phyloP scores from a whole-genome alignment of 345 rosid genomes.

The Xanthoceras sorbifolium region DNA sequence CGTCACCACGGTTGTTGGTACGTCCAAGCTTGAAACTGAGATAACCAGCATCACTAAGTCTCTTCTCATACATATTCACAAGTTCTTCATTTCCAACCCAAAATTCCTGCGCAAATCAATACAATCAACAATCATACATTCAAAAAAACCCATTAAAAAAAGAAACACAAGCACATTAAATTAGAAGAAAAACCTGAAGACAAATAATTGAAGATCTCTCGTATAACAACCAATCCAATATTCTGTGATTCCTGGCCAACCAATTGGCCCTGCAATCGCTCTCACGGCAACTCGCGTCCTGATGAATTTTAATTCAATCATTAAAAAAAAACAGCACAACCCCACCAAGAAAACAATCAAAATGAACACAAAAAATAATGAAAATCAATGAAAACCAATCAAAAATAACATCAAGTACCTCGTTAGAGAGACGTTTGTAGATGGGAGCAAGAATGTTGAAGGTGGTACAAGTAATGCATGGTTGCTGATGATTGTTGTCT shows the following conservation, averaged over 20 bases:
- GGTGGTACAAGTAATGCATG: slow-evolving; percentile 83
- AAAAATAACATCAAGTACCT: slow-evolving; percentile 28
- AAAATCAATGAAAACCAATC: no score
- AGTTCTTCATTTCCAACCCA: slow-evolving; percentile 93
- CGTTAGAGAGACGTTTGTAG: slow-evolving; percentile 70
- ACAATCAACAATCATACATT: neutral
- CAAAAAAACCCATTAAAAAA: neutral
- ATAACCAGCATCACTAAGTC: slow-evolving; percentile 88
- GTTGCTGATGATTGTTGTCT: slow-evolving; percentile 65
- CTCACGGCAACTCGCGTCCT: slow-evolving; percentile 75
- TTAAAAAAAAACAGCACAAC: neutral
- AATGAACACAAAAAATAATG: neutral
- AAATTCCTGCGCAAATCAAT: slow-evolving; percentile 57
- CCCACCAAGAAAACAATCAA: neutral
- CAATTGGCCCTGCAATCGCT: slow-evolving; percentile 73
- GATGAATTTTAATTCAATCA: neutral
- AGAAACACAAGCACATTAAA: neutral
- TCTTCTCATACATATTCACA: slow-evolving; percentile 78
- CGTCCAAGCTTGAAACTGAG: slow-evolving; percentile 73
- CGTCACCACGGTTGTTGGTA: slow-evolving; percentile 96
- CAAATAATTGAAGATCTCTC: slow-evolving; percentile 91
- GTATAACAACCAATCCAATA: slow-evolving; percentile 72
- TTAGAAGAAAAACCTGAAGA: slow-evolving; percentile 70
- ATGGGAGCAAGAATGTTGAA: slow-evolving; percentile 91
- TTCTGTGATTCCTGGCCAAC: slow-evolving; percentile 74